Base-by-base conservation (phyloP, 805 yeast species). In the Nakazawaea wyomingensis region DNA sequence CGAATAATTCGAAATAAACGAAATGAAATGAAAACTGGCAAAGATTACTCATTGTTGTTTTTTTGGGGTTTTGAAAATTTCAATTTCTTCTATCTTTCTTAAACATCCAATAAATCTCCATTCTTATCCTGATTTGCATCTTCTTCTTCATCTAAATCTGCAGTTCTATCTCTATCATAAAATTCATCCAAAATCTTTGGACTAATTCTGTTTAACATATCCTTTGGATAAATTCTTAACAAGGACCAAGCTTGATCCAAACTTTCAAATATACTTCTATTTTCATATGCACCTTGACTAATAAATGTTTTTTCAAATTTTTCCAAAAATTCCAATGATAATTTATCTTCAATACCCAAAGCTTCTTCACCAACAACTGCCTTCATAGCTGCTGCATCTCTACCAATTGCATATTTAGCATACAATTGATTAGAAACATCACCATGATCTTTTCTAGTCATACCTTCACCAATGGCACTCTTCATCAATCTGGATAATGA, bases 291-390 rank as follows among this genome's bases (percentile, higher is more conserved):
- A 64, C 98, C 98, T 72, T 93, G 99, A 37, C 89, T 60, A 57
- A 93, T 88, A 59, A 95, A 95, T 42, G 91, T 85, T 76, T 86
- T 88, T 69, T 93, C 99, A 57, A 93, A 93, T 72, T 93, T 93
- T 64, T 95, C 99, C 71, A 93, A 80, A 65, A 93, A 93, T 72
- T 93, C 99, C 61, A 93, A 77, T 3, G 99, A 93, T 52, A 93
- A 76, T 71, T 95, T 95, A 70, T 93, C 99, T 68, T 93, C 99
- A 51, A 87, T 87, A 27, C 97, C 89, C 60, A 93, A 75, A 28
- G 99, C 99, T 69, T 93, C 99, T 69, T 93, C 99, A 80, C 99
- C 99, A 56, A 93, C 99, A 54, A 93, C 99, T 11, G 99, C 96
- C 72, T 93, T 93, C 99, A 93, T 93, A 55, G 99, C 97, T 39